Base-by-base conservation (phyloP, 106 monocot species). In the Posidonia australis region DNA sequence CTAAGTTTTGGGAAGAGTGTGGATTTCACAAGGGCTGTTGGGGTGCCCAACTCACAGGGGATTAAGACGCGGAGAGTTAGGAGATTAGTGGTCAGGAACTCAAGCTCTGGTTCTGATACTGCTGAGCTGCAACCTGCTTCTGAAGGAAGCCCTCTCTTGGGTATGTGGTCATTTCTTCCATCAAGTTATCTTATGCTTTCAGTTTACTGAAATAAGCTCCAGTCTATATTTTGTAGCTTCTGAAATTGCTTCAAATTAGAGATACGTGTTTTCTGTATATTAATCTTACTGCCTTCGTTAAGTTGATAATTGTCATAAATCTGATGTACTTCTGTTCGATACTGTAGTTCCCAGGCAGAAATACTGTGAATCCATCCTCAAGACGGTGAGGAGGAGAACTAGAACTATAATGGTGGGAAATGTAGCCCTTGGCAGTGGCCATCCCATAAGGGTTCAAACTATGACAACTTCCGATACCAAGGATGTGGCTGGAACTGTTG, bases 391-490 rank as follows among this genome's bases (percentile, higher is more conserved):
- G 72, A 85, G 98, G 69, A 98, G 78, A 63, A 98, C 98, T 16
- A 67, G 91, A 18, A 98, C 98, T 3, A 85, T 98, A 46, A 91
- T 87, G 91, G 81, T 98, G 14, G 98, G 98, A 69, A 79, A 83
- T 72, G 91, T 98, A 26, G 72, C 87, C 54, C 82, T 98, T 72
- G 98, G 98, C n/a, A 91, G 91, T 30, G 85, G 91, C 5, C 84
- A 98, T 77, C 98, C 91, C 6, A 91, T 91, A 43, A 73, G 83
- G 55, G 77, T 98, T 54, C 98, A 98, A 60, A 98, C 98, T 5
- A 98, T 98, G 98, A 98, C 98, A 24, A 98, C 87, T 20, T 98
- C 91, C 14, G 98, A 98, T 69, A 98, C 98, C 58, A 98, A 98
- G 73, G 79, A 98, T 76, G 98, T 98, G 21, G 70, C 72, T 44